Base-by-base conservation (phyloP, 2,329 filamentous ascomycete genomes). In the Laburnicola sp. region DNA sequence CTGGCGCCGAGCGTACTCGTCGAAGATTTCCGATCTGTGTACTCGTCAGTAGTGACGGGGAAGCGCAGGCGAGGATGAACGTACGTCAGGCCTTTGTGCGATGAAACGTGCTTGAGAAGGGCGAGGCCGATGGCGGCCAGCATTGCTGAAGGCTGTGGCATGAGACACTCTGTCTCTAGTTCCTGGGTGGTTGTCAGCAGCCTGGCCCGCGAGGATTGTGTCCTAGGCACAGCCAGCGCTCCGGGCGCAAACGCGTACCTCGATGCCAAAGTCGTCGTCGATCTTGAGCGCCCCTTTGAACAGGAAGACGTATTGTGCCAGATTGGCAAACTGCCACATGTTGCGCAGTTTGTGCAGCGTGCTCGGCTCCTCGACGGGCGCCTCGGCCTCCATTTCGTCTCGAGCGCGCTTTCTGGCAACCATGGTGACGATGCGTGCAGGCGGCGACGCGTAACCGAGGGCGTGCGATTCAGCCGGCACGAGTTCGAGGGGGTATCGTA, bases 281-380 rank as follows among this genome's bases (percentile, higher is more conserved):
- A 97, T 89, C 76, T 96, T 97, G 71, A 96, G 86, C 37, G 86
- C 86, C 65, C 88, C 86, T 55, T 93, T 92, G 73, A 99, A 99
- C 35, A 93, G 84, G 71, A 87, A 89, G 54, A 97, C 89, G 82
- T 91, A 99, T 75, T 99, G 93, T 76, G 88, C 91, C 6, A 97
- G 78, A 66, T 91, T 93, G 54, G 93, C 90, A 74, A 97, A 97
- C 73, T 97, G 89, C 92, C 93, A 97, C 81, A 89, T 91, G 70
- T 89, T 94, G 57, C 93, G 85, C 60, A 97, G 82, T 59, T 81
- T 85, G 51, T 84, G 77, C 26, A 95, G 78, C 63, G 61, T 66
- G 51, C 62, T 70, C 50, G 72, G 69, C 49, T 72, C 71, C 71
- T 74, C 66, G 65, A 70, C 57, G 54, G 75, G 73, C 54, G 77